phyloP scores from a whole-genome alignment of 73 alveolate species.

The Tetrahymena borealis region DNA sequence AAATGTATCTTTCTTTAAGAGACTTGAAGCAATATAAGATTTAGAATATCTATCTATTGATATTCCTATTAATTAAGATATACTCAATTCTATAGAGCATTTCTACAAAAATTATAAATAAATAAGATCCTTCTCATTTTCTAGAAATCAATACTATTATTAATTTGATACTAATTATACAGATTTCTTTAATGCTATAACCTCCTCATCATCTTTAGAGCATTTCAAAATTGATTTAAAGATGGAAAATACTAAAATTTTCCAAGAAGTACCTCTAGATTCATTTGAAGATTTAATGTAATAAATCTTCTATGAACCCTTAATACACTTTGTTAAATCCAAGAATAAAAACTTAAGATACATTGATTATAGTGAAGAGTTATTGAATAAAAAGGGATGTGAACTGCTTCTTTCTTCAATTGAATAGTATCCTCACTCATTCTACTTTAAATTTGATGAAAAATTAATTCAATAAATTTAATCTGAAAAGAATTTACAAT shows the following conservation, averaged over 20 bases:
- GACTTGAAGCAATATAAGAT: neutral
- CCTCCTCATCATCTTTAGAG: neutral
- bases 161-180: neutral
- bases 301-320: neutral
- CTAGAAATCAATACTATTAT: neutral
- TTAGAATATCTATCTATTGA: neutral
- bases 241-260: neutral
- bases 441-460: no score
- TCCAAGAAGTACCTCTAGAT: neutral
- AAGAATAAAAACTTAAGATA: neutral
- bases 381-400: neutral
- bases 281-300: neutral
- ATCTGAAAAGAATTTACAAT: no score
- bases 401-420: neutral
- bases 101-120: neutral
- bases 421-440: no score
- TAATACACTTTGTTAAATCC: neutral
- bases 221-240: neutral
- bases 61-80: neutral
- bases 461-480: no score
- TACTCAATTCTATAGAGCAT: neutral
- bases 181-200: neutral
- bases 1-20: neutral
- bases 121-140: neutral
- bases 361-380: neutral